Conservation (phyloP, 75 land plant species). For the Cupressus sempervirens region DNA sequence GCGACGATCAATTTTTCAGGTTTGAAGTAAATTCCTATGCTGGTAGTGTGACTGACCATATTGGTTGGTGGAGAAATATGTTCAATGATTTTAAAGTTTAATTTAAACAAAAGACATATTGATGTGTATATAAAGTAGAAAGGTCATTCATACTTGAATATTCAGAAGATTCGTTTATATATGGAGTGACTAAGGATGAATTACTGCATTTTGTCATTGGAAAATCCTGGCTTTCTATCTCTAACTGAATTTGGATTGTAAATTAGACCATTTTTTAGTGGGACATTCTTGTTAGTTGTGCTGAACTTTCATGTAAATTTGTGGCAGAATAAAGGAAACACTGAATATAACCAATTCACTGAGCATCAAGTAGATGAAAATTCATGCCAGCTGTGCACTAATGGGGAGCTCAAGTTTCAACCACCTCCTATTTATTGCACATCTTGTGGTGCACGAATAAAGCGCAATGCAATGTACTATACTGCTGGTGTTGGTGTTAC, state of each 20-base stretch:
- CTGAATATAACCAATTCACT: conserved; percentile 90
- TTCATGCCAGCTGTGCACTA: conserved; percentile 92
- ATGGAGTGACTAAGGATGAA: not conserved
- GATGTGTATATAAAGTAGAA: not conserved
- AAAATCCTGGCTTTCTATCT: not conserved
- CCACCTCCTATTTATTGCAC: conserved; percentile 95
- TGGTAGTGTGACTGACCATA: not conserved
- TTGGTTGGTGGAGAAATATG: conserved; percentile 3
- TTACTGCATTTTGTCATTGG: conserved; percentile 5
- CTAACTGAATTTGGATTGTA: not conserved
- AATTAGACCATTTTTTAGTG: not conserved
- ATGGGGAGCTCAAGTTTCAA: conserved; percentile 90
- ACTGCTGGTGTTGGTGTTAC: conserved; percentile 75
- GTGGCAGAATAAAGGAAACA: conserved; percentile 86
- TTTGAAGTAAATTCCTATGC: conserved; percentile 12
- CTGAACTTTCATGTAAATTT: not conserved
- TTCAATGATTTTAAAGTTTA: not conserved
- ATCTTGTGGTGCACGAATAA: conserved; percentile 90
- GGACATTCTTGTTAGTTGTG: not conserved
- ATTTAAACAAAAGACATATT: not conserved
- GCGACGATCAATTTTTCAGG: conserved; percentile 94
- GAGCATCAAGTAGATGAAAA: conserved; percentile 85
- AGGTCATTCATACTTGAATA: not conserved
- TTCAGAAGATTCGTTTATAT: not conserved
- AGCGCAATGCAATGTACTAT: conserved; percentile 83